Conservation (phyloP, 306 rosid species). For the Herpetospermum pedunculosum region DNA sequence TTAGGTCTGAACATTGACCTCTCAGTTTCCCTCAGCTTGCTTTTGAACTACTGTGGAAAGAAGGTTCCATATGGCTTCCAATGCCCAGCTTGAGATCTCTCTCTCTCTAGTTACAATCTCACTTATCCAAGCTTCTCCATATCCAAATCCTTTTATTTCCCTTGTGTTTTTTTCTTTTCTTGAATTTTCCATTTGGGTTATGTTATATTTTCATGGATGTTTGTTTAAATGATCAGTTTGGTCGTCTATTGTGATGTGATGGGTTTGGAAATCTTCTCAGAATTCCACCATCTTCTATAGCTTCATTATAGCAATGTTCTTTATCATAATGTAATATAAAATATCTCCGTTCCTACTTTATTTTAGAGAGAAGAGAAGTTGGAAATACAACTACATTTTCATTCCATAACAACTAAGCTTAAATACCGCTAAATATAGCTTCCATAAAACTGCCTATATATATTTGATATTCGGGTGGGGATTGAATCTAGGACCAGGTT, state of each 20-base stretch:
- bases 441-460: too few species aligned
- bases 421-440: too few species aligned
- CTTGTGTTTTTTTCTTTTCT: not conserved
- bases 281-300: not conserved
- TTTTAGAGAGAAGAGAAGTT: too few species aligned
- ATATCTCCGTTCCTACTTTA: too few species aligned
- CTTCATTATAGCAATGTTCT: not conserved
- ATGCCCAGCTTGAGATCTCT: constrained; percentile 4
- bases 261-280: constrained; percentile 2
- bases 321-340: not conserved
- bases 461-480: too few species aligned
- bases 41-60: constrained; percentile 16
- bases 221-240: not conserved
- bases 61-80: constrained; percentile 6
- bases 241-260: not conserved
- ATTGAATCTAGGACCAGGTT: too few species aligned
- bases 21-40: constrained; percentile 5
- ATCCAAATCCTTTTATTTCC: not conserved
- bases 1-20: constrained; percentile 7
- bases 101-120: not conserved
- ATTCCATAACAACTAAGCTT: too few species aligned
- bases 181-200: not conserved
- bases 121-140: not conserved
- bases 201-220: not conserved
- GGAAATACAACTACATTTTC: too few species aligned